phyloP scores from a whole-genome alignment of 345 rosid species.

The Arabis alpina region DNA sequence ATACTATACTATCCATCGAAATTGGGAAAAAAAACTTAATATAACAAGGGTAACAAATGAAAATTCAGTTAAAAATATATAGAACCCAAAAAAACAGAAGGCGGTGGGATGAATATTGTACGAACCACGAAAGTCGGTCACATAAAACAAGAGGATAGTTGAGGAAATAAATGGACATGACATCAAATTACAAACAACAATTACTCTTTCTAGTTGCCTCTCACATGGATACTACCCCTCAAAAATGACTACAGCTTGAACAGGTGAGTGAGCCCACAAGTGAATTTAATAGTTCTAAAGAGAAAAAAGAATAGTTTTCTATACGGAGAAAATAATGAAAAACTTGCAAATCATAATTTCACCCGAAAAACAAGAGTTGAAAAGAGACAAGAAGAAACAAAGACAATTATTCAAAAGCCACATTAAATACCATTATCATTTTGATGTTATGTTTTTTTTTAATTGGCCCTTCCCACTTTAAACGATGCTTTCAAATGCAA shows the following conservation, averaged over 20 bases:
- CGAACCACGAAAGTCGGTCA: conserved; percentile 10
- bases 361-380: conserved; percentile 5
- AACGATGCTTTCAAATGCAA: conserved; percentile 66
- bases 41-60: too few species aligned
- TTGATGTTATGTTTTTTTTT: conserved; percentile 29
- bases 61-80: too few species aligned
- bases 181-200: conserved; percentile 15
- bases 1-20: conserved; percentile 5
- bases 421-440: background rate
- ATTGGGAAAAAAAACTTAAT: background rate
- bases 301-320: background rate
- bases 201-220: conserved; percentile 32
- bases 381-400: conserved; percentile 7
- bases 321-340: background rate
- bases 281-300: background rate
- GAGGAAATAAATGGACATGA: conserved; percentile 31
- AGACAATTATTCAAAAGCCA: conserved; percentile 1
- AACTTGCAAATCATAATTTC: conserved; percentile 9
- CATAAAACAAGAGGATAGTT: background rate
- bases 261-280: conserved; percentile 10
- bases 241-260: conserved; percentile 1
- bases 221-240: conserved; percentile 21
- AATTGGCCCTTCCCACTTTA: conserved; percentile 32
- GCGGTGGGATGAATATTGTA: conserved; percentile 17
- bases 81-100: background rate